phyloP scores from a whole-genome alignment of 2,329 filamentous ascomycete genomes.

The Colletotrichum truncatum region DNA sequence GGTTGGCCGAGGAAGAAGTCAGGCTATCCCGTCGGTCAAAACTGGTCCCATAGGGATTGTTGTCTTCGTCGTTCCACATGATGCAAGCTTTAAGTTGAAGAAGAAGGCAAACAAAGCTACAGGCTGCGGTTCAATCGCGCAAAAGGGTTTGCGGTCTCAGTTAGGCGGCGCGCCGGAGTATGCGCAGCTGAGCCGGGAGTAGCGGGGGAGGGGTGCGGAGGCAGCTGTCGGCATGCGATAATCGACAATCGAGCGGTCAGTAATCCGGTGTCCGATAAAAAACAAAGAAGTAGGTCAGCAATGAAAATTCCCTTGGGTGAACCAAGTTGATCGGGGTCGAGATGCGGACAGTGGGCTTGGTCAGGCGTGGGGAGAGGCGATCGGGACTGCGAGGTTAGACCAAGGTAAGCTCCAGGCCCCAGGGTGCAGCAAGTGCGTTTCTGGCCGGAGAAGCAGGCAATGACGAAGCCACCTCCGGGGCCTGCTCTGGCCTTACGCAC shows the following conservation, averaged over 20 bases:
- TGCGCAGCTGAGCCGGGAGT: slow-evolving; percentile 29
- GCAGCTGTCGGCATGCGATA: slow-evolving; percentile 13
- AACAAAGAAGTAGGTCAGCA: neutral
- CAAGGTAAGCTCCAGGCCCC: slow-evolving; percentile 24
- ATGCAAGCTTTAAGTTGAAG: slow-evolving; percentile 34
- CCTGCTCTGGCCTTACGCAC: slow-evolving; percentile 8
- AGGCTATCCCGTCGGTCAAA: slow-evolving; percentile 89
- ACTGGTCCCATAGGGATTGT: slow-evolving; percentile 93
- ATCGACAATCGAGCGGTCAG: neutral
- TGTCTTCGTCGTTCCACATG: slow-evolving; percentile 99
- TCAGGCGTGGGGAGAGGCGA: slow-evolving; percentile 22
- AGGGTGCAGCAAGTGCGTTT: slow-evolving; percentile 26
- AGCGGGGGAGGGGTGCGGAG: slow-evolving; percentile 28
- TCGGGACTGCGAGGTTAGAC: slow-evolving; percentile 24
- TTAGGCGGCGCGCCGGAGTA: slow-evolving; percentile 17
- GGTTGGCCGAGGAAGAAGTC: slow-evolving; percentile 72
- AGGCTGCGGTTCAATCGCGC: slow-evolving; percentile 9
- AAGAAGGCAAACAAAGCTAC: slow-evolving; percentile 12
- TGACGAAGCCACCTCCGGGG: slow-evolving; percentile 27
- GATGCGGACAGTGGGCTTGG: slow-evolving; percentile 9
- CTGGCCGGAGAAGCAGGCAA: slow-evolving; percentile 23
- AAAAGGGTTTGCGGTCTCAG: slow-evolving; percentile 24
- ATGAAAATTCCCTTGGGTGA: neutral
- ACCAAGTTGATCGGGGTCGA: slow-evolving; percentile 1
- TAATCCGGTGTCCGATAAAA: neutral